Evolutionary conservation across 2,329 filamentous ascomycete species (phyloP), one percentile per base, ranked within the genome.

Genomic region (Neofusicoccum sp.): DNA sequence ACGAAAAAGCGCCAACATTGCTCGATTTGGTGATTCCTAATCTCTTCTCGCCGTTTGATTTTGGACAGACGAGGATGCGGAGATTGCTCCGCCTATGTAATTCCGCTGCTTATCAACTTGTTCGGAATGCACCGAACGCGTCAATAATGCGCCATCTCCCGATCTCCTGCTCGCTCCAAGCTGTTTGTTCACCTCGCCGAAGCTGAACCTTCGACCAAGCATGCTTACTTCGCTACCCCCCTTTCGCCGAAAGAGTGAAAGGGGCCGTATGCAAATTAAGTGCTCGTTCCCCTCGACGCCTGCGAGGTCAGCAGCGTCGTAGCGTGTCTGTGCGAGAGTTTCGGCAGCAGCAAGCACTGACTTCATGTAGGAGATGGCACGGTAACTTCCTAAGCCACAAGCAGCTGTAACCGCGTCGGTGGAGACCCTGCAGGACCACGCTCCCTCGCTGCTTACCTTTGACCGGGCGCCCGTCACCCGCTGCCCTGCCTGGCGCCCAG

Each of bases 271-370:
- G 31, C 6, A 56, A 43, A 56, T 56, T 43, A 43, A 41, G 31
- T 41, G 51, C 51, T 40, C 34, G 28, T 30, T 41, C 9, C n/a
- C 51, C 20, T 56, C 26, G 9, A 33, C 26, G n/a, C 16, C 38
- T 20, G 20, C 20, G 20, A 20, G 14, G 24, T 14, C 38, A 56
- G 38, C 38, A 30, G 6, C 30, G 51, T 56, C 28, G 51, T 38
- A 43, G 14, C 24, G 38, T 26, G 51, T 43, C 51, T 56, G 38
- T 56, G 38, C 51, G 38, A 43, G 24, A 30, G 8, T 41, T 43
- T 56, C 51, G n/a, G 51, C 38, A 20, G 38, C 38, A 56, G 38
- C 11, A 33, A 56, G 51, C 40, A 56, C 51, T 43, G 28, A 34
- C 38, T 41, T 43, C 36, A 44, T 41, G 38, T 56, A 6, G 16